Evolutionary conservation across 2,329 filamentous ascomycete genomes (phyloP).

Genomic region (Colletotrichum zoysiae): DNA sequence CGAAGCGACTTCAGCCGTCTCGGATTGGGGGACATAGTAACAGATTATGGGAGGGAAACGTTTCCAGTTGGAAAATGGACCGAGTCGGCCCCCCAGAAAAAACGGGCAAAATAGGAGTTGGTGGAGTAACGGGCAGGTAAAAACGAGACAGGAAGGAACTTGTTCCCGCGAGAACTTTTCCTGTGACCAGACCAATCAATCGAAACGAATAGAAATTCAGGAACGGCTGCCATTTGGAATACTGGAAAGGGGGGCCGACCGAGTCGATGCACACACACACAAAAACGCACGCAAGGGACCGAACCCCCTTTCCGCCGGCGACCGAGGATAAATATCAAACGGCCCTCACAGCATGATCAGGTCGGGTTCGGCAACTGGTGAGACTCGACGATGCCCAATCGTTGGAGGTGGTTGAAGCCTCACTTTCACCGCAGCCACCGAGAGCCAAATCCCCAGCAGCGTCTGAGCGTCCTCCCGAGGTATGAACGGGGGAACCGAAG

Average conservation of each 20-base stretch:
- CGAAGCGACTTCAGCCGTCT: slow-evolving; percentile 24
- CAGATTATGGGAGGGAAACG: slow-evolving; percentile 1
- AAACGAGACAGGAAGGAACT: slow-evolving; percentile 36
- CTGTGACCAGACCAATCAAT: slow-evolving; percentile 14
- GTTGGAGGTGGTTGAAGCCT: slow-evolving; percentile 27
- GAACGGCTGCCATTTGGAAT: slow-evolving; percentile 36
- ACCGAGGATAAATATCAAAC: slow-evolving; percentile 3
- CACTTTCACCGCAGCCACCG: slow-evolving; percentile 24
- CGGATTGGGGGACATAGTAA: slow-evolving; percentile 5
- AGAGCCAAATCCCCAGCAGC: background rate
- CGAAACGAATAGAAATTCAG: slow-evolving; percentile 29
- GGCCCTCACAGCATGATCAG: slow-evolving; percentile 7
- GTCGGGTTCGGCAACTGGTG: slow-evolving; percentile 29
- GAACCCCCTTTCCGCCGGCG: slow-evolving; percentile 19
- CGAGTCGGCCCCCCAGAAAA: slow-evolving; percentile 31
- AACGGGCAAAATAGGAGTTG: slow-evolving; percentile 20
- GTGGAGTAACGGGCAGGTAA: slow-evolving; percentile 31
- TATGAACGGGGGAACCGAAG: slow-evolving; percentile 9
- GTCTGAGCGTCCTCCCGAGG: slow-evolving; percentile 21
- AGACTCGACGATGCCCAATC: slow-evolving; percentile 41
- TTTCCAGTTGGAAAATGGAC: slow-evolving; percentile 29
- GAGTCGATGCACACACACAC: slow-evolving; percentile 29
- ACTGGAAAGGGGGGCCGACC: slow-evolving; percentile 20
- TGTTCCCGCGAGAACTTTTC: slow-evolving; percentile 28
- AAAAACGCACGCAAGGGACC: slow-evolving; percentile 15